Evolutionary conservation across 2,329 filamentous ascomycete species (phyloP).

Genomic region (Ceratocystis variospora): DNA sequence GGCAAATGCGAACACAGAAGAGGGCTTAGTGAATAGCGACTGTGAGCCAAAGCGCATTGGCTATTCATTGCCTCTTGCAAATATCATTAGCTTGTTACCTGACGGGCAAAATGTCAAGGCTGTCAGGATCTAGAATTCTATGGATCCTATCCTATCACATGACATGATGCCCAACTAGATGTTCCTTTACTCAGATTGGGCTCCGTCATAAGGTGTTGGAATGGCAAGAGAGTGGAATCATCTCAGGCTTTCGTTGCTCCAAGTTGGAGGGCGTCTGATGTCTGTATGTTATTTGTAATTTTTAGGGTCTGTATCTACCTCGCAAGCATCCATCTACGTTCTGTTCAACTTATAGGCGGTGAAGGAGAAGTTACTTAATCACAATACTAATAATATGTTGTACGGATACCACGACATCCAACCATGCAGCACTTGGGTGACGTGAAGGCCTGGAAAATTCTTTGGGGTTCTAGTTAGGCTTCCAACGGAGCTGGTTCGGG

Average conservation of each 20-base stretch:
- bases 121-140: background rate
- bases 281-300: no score
- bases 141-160: background rate
- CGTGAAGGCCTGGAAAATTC: background rate
- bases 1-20: no score
- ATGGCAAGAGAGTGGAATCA: no score
- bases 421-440: background rate
- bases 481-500: background rate
- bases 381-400: no score
- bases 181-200: background rate
- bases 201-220: background rate
- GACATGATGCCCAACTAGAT: background rate
- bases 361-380: background rate
- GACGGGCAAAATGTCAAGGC: background rate
- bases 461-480: background rate
- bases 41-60: background rate
- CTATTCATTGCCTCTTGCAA: background rate
- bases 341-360: no score
- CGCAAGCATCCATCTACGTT: no score
- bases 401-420: no score
- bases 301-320: no score
- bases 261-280: no score
- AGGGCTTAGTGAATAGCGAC: background rate
- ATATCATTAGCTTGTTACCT: background rate
- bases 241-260: no score